Conservation (phyloP, 345 rosid genomes). For the Camelina neglecta region DNA sequence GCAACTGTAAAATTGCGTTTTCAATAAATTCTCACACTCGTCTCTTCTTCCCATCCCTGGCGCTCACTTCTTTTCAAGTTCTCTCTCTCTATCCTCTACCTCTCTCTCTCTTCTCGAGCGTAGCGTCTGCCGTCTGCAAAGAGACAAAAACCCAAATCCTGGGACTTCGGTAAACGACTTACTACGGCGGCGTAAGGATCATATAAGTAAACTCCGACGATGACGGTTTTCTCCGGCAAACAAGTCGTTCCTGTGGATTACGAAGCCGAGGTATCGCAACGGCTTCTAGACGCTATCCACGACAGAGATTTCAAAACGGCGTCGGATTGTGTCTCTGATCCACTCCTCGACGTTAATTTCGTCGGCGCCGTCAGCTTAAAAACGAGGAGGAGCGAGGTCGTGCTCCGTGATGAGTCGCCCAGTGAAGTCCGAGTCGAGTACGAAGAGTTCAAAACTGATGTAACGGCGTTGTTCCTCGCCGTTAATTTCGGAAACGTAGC, state of each 20-base stretch:
- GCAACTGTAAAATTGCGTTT: constrained; percentile 26
- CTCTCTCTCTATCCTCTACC: background rate
- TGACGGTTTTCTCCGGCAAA: constrained; percentile 85
- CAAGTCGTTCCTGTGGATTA: constrained; percentile 94
- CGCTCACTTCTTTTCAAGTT: constrained; percentile 67
- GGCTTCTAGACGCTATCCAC: constrained; percentile 76
- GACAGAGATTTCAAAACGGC: constrained; percentile 69
- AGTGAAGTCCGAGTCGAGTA: constrained; percentile 65
- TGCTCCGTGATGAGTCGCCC: constrained; percentile 65
- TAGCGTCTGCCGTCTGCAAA: constrained; percentile 49
- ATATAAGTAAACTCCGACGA: constrained; percentile 17
- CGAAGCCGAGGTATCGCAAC: constrained; percentile 85
- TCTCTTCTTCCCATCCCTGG: constrained; percentile 39
- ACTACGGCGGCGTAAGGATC: constrained; percentile 17
- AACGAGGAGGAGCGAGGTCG: constrained; percentile 70
- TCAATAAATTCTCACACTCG: constrained; percentile 52
- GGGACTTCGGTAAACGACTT: constrained; percentile 24
- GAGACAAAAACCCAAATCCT: constrained; percentile 25
- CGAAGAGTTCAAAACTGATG: constrained; percentile 93
- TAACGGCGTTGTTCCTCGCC: constrained; percentile 89
- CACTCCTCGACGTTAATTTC: constrained; percentile 83
- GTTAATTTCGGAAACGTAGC: constrained; percentile 74
- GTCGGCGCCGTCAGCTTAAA: constrained; percentile 80
- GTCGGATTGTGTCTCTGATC: constrained; percentile 66
- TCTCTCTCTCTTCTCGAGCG: constrained; percentile 45